Percentiles rank a stretch among this genome's conserved stretches.
Conservation (phyloP, 192 early-diverging fungal genomes). For the Umbelopsis ramanniana region DNA sequence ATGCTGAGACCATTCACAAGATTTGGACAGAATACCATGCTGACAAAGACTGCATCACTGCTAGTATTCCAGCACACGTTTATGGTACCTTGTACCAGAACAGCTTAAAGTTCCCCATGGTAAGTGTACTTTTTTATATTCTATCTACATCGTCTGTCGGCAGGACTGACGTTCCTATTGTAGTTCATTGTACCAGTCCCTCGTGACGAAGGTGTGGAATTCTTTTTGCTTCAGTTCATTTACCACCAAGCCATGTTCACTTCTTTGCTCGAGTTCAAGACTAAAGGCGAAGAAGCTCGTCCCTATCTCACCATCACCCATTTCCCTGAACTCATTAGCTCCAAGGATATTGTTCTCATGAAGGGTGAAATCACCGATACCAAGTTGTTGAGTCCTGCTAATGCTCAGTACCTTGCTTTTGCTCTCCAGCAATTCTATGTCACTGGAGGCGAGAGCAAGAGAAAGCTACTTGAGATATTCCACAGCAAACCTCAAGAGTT, state of each 20-base stretch:
- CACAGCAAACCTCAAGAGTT: conserved; percentile 78
- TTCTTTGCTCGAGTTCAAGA: conserved; percentile 88
- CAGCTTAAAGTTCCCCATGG: conserved; percentile 45
- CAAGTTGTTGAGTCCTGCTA: conserved; percentile 58
- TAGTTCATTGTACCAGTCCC: conserved; percentile 89
- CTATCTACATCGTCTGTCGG: too few species aligned
- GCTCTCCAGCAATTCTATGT: conserved; percentile 90
- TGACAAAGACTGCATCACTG: conserved; percentile 43
- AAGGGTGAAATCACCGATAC: conserved; percentile 71
- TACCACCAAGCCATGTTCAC: conserved; percentile 90
- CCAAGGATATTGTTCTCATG: conserved; percentile 91
- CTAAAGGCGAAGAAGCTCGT: conserved; percentile 73
- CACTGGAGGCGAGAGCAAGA: conserved; percentile 68
- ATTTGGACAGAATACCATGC: conserved; percentile 46
- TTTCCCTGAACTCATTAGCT: conserved; percentile 81
- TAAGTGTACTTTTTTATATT: conserved; percentile 15
- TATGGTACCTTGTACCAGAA: conserved; percentile 39
- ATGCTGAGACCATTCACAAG: conserved; percentile 32
- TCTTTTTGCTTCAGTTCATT: conserved; percentile 84
- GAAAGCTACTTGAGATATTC: conserved; percentile 75
- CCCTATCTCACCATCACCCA: conserved; percentile 86
- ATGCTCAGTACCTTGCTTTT: conserved; percentile 80
- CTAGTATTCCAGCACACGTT: conserved; percentile 35
- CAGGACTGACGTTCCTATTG: not conserved
- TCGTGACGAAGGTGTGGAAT: conserved; percentile 80